phyloP scores from a whole-genome alignment of 2,329 filamentous ascomycete genomes.

The Alternaria ethzedia region DNA sequence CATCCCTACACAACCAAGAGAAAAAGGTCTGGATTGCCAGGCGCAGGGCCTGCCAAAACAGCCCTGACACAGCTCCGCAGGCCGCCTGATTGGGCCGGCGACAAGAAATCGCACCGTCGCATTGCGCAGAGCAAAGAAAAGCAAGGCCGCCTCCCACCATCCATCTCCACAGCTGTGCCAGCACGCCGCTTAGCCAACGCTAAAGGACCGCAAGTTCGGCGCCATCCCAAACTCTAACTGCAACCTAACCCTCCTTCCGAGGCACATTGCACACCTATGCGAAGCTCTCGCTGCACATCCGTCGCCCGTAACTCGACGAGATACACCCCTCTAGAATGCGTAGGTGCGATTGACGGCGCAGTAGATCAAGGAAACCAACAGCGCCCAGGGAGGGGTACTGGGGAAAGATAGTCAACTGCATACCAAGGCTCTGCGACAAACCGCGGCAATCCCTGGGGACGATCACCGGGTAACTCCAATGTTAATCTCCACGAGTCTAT shows the following conservation, averaged over 20 bases:
- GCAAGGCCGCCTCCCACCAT: background rate
- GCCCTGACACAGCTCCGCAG: background rate
- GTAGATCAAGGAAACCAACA: background rate
- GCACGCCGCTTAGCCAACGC: background rate
- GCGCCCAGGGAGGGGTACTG: background rate
- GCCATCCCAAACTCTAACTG: background rate
- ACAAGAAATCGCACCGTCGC: background rate
- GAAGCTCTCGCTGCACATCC: background rate
- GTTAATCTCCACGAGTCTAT: background rate
- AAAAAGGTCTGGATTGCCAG: background rate
- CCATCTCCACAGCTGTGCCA: background rate
- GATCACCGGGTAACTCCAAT: slow-evolving; percentile 1
- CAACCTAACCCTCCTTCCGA: background rate
- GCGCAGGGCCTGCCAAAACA: background rate
- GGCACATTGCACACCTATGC: background rate
- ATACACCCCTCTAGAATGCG: background rate
- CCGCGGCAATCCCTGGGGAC: background rate
- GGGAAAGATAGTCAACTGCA: background rate
- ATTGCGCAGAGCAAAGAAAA: background rate
- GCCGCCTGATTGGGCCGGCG: background rate
- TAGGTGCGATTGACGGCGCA: background rate
- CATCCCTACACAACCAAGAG: background rate
- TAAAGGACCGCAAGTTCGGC: background rate
- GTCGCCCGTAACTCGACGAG: background rate
- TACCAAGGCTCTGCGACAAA: background rate